Percentiles rank a stretch among this genome's conserved stretches.
Evolutionary conservation across 495 filamentous ascomycete species (phyloP).

Genomic region (Letharia lupina): DNA sequence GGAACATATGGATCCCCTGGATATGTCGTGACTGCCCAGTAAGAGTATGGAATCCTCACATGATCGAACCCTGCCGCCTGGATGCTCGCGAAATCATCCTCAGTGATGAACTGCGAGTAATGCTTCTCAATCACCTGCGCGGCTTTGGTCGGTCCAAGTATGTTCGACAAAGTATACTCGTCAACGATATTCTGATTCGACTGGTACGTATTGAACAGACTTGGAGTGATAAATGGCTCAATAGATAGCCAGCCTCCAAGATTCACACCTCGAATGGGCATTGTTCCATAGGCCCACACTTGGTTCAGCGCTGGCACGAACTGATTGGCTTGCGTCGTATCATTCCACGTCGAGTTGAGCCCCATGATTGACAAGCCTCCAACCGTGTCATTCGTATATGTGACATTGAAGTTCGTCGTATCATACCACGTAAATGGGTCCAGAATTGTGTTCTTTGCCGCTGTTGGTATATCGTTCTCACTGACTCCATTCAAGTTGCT

Average conservation of each 20-base stretch:
- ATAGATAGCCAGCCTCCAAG: conserved; percentile 90
- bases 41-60: conserved; percentile 87
- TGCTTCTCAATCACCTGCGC: conserved; percentile 70
- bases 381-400: conserved; percentile 77
- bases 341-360: conserved; percentile 77
- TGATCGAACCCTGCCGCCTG: conserved; percentile 86
- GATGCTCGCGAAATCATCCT: conserved; percentile 77
- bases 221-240: conserved; percentile 93
- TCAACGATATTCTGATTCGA: conserved; percentile 61
- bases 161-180: conserved; percentile 69
- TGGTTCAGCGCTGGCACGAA: conserved; percentile 72
- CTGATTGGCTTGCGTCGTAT: conserved; percentile 66
- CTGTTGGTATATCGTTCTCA: conserved; percentile 53
- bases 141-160: conserved; percentile 55
- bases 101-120: conserved; percentile 79
- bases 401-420: conserved; percentile 86
- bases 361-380: conserved; percentile 88
- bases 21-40: conserved; percentile 89
- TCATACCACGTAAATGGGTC: conserved; percentile 94
- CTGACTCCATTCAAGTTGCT: conserved; percentile 51
- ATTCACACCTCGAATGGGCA: conserved; percentile 83
- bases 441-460: conserved; percentile 63
- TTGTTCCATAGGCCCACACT: conserved; percentile 59
- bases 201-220: conserved; percentile 66
- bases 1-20: conserved; percentile 81